phyloP scores from a whole-genome alignment of 768 basidiomycete genomes.

The Suillus lakei region DNA sequence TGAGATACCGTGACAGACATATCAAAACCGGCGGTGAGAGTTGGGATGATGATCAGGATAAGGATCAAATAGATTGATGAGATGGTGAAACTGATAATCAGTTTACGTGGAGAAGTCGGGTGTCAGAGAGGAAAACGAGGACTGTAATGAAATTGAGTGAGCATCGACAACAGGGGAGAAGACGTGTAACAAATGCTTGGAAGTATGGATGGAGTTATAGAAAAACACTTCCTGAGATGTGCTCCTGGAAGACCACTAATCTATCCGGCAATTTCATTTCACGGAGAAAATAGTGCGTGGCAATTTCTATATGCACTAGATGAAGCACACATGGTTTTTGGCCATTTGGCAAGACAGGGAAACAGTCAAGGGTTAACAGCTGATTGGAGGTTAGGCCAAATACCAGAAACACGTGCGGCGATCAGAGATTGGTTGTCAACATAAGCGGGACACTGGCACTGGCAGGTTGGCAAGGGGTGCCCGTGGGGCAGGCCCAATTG shows the following conservation, averaged over 20 bases:
- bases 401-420: background rate
- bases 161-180: background rate
- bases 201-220: background rate
- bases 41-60: constrained; percentile 10
- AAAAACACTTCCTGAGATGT: background rate
- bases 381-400: background rate
- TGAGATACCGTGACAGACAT: constrained; percentile 4
- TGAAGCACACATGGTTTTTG: background rate
- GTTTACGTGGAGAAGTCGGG: constrained; percentile 10
- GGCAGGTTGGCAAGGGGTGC: background rate
- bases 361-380: background rate
- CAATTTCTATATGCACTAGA: background rate
- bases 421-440: constrained; percentile 6
- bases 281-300: constrained; percentile 4
- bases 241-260: background rate
- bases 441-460: background rate
- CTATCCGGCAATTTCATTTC: constrained; percentile 4
- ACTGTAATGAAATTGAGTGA: background rate
- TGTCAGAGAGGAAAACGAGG: constrained; percentile 7
- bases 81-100: constrained; percentile 10
- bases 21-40: constrained; percentile 4
- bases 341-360: background rate
- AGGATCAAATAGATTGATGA: constrained; percentile 11
- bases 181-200: constrained; percentile 6
- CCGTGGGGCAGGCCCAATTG: constrained; percentile 5